Percentiles rank a stretch among this genome's conserved stretches.
Evolutionary conservation across 2,329 filamentous ascomycete species (phyloP).

Genomic region (Colletotrichum graminicola): DNA sequence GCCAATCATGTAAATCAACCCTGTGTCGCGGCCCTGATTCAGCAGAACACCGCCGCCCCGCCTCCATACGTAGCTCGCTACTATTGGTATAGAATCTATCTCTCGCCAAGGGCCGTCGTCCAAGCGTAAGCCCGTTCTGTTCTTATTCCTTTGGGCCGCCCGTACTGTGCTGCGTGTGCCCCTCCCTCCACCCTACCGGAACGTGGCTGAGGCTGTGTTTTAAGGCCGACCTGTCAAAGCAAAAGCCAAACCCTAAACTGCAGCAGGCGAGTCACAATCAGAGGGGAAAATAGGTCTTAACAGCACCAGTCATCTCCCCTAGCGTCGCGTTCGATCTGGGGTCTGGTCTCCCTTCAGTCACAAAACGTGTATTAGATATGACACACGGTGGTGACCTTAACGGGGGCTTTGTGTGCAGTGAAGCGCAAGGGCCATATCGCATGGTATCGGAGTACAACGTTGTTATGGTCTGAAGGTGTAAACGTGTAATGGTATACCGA

Average conservation of each 20-base stretch:
- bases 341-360: neutral
- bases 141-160: neutral
- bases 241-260: conserved; percentile 16
- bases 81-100: neutral
- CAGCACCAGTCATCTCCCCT: neutral
- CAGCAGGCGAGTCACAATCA: neutral
- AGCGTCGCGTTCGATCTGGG: neutral
- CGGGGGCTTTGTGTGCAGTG: neutral
- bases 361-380: neutral
- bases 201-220: conserved; percentile 11
- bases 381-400: neutral
- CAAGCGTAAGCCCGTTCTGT: neutral
- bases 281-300: neutral
- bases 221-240: conserved; percentile 22
- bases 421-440: neutral
- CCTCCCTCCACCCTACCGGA: neutral
- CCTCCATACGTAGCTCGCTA: neutral
- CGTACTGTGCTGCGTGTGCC: neutral
- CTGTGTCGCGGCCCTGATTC: neutral
- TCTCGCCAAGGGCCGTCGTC: neutral
- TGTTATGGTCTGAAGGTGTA: neutral
- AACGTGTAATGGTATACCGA: neutral
- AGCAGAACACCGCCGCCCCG: neutral
- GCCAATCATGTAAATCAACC: neutral
- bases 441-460: neutral